Evolutionary conservation across 2,329 filamentous ascomycete genomes (phyloP).

Genomic region (Metarhizium rileyi): DNA sequence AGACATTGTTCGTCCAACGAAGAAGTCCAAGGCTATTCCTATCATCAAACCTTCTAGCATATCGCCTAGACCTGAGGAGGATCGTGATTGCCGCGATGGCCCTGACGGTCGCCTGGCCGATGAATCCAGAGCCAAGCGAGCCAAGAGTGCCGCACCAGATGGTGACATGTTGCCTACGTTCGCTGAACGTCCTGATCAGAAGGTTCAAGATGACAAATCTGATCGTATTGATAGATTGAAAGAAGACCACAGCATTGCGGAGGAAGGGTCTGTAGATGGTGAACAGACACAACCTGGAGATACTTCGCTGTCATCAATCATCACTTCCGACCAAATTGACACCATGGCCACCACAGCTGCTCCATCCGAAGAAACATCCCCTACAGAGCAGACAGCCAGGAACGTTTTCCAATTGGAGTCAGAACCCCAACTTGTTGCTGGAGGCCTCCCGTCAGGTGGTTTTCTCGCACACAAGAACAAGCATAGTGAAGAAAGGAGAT

Average conservation of each 20-base stretch:
- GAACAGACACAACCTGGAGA: constrained; percentile 35
- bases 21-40: constrained; percentile 74
- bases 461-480: constrained; percentile 35
- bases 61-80: constrained; percentile 20
- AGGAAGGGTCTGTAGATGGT: constrained; percentile 26
- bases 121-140: constrained; percentile 66
- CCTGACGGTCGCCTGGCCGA: constrained; percentile 51
- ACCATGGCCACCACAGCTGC: constrained; percentile 42
- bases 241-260: constrained; percentile 15
- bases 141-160: constrained; percentile 52
- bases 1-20: constrained; percentile 54
- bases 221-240: constrained; percentile 8
- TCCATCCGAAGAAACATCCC: constrained; percentile 43
- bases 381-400: constrained; percentile 37
- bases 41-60: constrained; percentile 59
- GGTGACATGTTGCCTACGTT: constrained; percentile 69
- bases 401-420: constrained; percentile 49
- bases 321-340: constrained; percentile 43
- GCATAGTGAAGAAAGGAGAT: constrained; percentile 35
- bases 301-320: constrained; percentile 44
- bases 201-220: constrained; percentile 7
- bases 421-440: constrained; percentile 36
- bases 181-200: constrained; percentile 41
- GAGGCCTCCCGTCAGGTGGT: constrained; percentile 41
- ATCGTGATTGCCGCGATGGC: constrained; percentile 17